Evolutionary conservation across 2,329 filamentous ascomycete species (phyloP).

Genomic region (Fusarium virguliforme): DNA sequence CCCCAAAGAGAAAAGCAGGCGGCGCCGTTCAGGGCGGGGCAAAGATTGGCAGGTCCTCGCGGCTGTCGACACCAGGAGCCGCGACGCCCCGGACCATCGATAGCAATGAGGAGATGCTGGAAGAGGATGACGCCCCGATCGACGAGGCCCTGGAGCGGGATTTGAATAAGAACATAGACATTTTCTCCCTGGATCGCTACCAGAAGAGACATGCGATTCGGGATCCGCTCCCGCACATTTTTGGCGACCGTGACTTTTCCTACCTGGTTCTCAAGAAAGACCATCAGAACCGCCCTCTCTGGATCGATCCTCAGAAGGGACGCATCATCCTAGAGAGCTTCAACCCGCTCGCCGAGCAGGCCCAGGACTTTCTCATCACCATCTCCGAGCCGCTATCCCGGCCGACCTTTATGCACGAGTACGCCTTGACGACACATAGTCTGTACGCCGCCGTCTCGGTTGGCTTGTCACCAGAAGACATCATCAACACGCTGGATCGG

Average conservation of each 20-base stretch:
- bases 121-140: conserved; percentile 66
- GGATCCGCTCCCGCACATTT: conserved; percentile 65
- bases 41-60: conserved; percentile 72
- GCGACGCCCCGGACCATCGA: conserved; percentile 73
- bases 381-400: conserved; percentile 94
- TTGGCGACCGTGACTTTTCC: conserved; percentile 79
- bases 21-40: conserved; percentile 63
- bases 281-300: conserved; percentile 90
- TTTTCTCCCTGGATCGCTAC: conserved; percentile 70
- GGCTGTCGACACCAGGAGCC: conserved; percentile 73
- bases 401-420: conserved; percentile 93
- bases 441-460: conserved; percentile 96
- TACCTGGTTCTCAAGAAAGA: conserved; percentile 88
- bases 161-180: conserved; percentile 72
- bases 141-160: conserved; percentile 69
- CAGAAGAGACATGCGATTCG: conserved; percentile 63
- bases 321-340: conserved; percentile 96
- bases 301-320: conserved; percentile 91
- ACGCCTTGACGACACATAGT: conserved; percentile 91
- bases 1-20: conserved; percentile 79
- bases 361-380: conserved; percentile 95
- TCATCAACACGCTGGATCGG: conserved; percentile 88
- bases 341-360: conserved; percentile 86
- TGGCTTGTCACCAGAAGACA: conserved; percentile 90
- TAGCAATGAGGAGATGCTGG: conserved; percentile 65